Evolutionary conservation across 371 early-diverging fungal species (phyloP).

Genomic region (Funneliformis caledonium): DNA sequence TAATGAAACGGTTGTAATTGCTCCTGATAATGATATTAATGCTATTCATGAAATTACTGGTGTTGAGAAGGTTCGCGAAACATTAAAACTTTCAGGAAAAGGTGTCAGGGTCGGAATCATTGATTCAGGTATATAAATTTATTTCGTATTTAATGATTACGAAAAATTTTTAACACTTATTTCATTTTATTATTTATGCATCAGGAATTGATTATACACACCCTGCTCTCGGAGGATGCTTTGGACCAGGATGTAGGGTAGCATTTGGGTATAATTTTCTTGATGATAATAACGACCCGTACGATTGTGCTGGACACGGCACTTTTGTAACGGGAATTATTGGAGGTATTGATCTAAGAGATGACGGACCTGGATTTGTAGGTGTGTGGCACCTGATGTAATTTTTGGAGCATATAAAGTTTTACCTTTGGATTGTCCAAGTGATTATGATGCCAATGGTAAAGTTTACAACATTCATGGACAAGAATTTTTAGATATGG

Average conservation of each 20-base stretch:
- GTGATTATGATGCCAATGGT: conserved; percentile 58
- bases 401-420: conserved; percentile 62
- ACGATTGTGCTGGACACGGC: conserved; percentile 55
- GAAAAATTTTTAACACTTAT: background rate
- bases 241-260: conserved; percentile 52
- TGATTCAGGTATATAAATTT: conserved; percentile 51
- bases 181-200: background rate
- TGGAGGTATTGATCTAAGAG: conserved; percentile 50
- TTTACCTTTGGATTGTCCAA: conserved; percentile 59
- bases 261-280: too few relatives aligned
- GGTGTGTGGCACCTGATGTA: conserved; percentile 67
- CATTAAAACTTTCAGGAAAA: too few relatives aligned
- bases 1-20: conserved; percentile 36
- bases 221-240: conserved; percentile 60
- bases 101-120: too few relatives aligned
- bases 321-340: conserved; percentile 68
- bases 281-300: conserved; percentile 52
- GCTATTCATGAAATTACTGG: conserved; percentile 65
- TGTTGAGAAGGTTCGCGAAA: conserved; percentile 56
- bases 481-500: too few relatives aligned
- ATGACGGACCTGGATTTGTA: too few relatives aligned
- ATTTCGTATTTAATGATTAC: background rate
- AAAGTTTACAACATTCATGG: too few relatives aligned
- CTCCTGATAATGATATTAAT: conserved; percentile 9
- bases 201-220: conserved; percentile 59